These are phyloP conservation scores for Epichloe gansuensis DNA, from an alignment of 2,329 filamentous ascomycete genomes.

Conservation along the genomic window DNA sequence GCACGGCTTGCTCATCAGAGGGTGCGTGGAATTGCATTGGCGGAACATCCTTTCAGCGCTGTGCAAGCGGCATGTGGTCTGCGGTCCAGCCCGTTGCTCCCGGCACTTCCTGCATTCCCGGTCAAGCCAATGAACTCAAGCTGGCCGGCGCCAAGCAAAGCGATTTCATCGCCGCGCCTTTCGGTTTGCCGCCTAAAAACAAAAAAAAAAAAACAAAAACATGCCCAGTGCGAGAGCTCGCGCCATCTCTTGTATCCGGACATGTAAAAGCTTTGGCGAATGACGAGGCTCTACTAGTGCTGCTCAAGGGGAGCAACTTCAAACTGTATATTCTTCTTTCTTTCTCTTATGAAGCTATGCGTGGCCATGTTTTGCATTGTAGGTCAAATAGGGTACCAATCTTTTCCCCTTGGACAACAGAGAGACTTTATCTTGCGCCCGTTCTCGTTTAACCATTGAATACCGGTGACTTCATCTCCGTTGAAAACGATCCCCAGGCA, in stretches of 20 bases:
- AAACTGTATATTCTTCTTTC: background rate
- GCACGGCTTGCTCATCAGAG: slow-evolving; percentile 33
- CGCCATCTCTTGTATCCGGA: too few relatives aligned
- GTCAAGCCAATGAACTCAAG: slow-evolving; percentile 19
- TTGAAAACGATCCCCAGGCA: too few relatives aligned
- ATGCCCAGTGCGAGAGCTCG: too few relatives aligned
- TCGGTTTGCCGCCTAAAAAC: slow-evolving; percentile 11
- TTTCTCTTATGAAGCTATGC: background rate
- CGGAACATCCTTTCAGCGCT: slow-evolving; percentile 41
- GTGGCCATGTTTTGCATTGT: background rate
- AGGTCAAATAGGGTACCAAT: background rate
- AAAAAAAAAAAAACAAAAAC: too few relatives aligned
- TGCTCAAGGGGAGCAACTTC: background rate
- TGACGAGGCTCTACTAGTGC: background rate
- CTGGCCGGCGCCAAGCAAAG: slow-evolving; percentile 15
- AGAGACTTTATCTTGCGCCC: too few relatives aligned
- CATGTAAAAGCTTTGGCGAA: background rate
- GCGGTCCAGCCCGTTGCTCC: slow-evolving; percentile 26
- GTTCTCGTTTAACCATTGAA: too few relatives aligned
- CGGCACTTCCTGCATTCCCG: slow-evolving; percentile 32
- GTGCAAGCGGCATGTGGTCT: slow-evolving; percentile 41
- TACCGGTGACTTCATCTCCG: too few relatives aligned
- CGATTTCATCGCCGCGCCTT: slow-evolving; percentile 16
- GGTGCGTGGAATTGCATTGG: slow-evolving; percentile 43
- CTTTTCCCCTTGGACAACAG: too few relatives aligned